Evolutionary conservation across 768 basidiomycete species (phyloP).

Genomic region (Agaricus subrufescens): DNA sequence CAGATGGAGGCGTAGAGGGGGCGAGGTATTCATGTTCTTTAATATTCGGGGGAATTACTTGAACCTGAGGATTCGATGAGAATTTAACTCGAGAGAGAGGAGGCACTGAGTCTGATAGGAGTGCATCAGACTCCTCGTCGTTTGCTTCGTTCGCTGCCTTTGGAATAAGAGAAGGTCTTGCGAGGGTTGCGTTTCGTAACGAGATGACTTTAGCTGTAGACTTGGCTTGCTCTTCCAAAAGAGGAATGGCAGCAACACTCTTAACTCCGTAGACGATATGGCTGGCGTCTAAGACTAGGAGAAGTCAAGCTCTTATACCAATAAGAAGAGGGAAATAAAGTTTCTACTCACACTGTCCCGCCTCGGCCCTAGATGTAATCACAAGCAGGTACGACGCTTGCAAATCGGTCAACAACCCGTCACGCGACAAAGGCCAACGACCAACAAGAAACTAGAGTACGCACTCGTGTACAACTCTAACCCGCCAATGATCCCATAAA

Average conservation of each 20-base stretch:
- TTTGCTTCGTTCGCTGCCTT: slow-evolving; percentile 15
- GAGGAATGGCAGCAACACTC: slow-evolving; percentile 65
- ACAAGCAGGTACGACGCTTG: slow-evolving; percentile 75
- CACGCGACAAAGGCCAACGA: slow-evolving; percentile 2
- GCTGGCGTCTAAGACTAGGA: slow-evolving; percentile 56
- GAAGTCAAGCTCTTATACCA: not conserved
- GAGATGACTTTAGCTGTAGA: slow-evolving; percentile 47
- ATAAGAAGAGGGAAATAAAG: slow-evolving; percentile 1
- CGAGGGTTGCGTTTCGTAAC: slow-evolving; percentile 38
- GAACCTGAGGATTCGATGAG: slow-evolving; percentile 40
- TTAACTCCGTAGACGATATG: slow-evolving; percentile 67
- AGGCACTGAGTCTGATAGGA: slow-evolving; percentile 8
- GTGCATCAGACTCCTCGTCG: slow-evolving; percentile 4
- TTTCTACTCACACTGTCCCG: slow-evolving; percentile 58
- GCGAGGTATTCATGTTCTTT: slow-evolving; percentile 16
- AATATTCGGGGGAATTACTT: slow-evolving; percentile 34
- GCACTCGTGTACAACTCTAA: slow-evolving; percentile 70
- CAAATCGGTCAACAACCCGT: slow-evolving; percentile 8
- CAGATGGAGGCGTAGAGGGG: slow-evolving; percentile 37
- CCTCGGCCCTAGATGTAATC: slow-evolving; percentile 54
- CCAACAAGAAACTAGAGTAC: slow-evolving; percentile 14
- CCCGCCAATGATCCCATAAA: slow-evolving; percentile 76
- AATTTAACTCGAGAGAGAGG: slow-evolving; percentile 48
- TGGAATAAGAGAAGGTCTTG: slow-evolving; percentile 43
- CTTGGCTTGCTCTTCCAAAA: slow-evolving; percentile 60